phyloP scores from a whole-genome alignment of 257 asterid genomes.

The Solanum sejunctum region DNA sequence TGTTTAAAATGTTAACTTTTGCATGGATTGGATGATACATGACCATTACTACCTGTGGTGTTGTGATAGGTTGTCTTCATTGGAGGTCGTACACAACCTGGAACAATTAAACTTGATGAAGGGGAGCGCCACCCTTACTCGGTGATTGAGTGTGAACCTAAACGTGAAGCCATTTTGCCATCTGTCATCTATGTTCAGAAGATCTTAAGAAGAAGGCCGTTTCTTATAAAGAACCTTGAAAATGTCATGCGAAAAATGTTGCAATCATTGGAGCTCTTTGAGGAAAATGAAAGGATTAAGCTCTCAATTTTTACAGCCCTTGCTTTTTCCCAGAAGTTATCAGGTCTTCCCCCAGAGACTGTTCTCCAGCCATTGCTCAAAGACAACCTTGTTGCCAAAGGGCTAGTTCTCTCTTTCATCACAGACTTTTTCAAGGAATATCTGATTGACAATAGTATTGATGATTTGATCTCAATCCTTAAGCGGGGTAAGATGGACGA shows the following conservation, averaged over 20 bases:
- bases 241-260: conserved; percentile 91
- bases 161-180: conserved; percentile 77
- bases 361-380: conserved; percentile 95
- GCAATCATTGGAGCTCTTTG: conserved; percentile 90
- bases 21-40: neutral
- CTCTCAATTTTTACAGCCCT: conserved; percentile 98
- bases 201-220: conserved; percentile 79
- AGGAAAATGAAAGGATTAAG: conserved; percentile 93
- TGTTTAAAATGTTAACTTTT: neutral
- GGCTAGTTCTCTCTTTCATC: conserved; percentile 87
- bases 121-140: conserved; percentile 95
- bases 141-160: conserved; percentile 69
- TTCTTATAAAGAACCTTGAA: conserved; percentile 95
- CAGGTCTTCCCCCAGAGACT: conserved; percentile 97
- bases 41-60: neutral
- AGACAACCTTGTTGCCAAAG: conserved; percentile 94
- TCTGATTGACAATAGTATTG: conserved; percentile 92
- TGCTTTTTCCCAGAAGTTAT: conserved; percentile 95
- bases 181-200: conserved; percentile 88
- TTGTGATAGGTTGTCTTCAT: conserved; percentile 70
- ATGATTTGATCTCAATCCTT: conserved; percentile 83
- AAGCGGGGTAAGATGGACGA: conserved; percentile 94
- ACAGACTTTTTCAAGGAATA: conserved; percentile 94
- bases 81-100: conserved; percentile 98
- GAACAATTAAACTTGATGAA: conserved; percentile 93